These are phyloP conservation scores for Daldinia concentrica DNA, from an alignment of 495 filamentous ascomycete genomes.

Conservation along the genomic window DNA sequence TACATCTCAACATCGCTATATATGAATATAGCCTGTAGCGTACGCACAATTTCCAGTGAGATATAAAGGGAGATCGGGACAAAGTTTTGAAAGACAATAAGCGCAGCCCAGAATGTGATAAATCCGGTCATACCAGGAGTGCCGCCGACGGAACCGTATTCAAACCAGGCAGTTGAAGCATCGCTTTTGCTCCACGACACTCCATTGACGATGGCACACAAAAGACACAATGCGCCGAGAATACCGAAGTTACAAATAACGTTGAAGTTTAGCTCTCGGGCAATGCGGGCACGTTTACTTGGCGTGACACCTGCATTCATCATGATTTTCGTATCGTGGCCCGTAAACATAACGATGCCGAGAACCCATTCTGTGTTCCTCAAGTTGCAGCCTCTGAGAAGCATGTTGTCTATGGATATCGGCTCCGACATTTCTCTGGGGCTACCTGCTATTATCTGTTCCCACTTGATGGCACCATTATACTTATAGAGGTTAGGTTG, in stretches of 20 bases:
- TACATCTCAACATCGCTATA: constrained; percentile 97
- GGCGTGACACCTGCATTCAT: constrained; percentile 98
- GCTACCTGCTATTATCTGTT: constrained; percentile 71
- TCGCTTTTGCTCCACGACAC: constrained; percentile 77
- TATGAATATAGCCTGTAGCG: constrained; percentile 95
- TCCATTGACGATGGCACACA: constrained; percentile 86
- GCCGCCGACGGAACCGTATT: constrained; percentile 84
- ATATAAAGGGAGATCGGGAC: constrained; percentile 98
- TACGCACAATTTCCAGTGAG: constrained; percentile 94
- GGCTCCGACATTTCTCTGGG: constrained; percentile 87
- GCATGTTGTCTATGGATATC: constrained; percentile 91
- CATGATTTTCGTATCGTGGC: constrained; percentile 99
- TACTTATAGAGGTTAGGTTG: constrained; percentile 95
- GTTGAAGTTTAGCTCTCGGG: constrained; percentile 94
- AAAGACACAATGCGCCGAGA: constrained; percentile 87
- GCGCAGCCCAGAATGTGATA: constrained; percentile 92
- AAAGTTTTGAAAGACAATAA: constrained; percentile 98
- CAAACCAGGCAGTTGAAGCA: constrained; percentile 83
- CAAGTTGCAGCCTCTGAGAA: constrained; percentile 91
- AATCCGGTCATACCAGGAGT: constrained; percentile 83
- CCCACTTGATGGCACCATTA: constrained; percentile 88
- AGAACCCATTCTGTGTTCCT: constrained; percentile 97
- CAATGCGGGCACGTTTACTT: constrained; percentile 89
- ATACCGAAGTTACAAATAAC: constrained; percentile 97
- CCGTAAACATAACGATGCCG: constrained; percentile 96